Evolutionary conservation across 176 grass and related monocot genomes (phyloP).

Genomic region (Carex pumila): DNA sequence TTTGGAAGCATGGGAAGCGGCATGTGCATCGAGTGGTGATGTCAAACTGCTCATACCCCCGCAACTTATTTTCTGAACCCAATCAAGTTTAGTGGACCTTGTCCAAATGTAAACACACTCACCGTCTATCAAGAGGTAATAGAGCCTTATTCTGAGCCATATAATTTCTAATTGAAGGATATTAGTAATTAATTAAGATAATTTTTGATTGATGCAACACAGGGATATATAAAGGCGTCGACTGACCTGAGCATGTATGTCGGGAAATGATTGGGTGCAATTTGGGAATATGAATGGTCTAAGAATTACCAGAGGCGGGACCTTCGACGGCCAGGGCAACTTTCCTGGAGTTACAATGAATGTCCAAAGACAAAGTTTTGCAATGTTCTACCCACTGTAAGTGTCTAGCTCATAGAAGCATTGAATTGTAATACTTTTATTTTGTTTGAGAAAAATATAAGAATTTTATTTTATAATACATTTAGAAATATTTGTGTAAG

Average conservation of each 20-base stretch:
- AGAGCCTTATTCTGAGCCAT: background rate
- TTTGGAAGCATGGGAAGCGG: constrained; percentile 41
- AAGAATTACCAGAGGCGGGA: constrained; percentile 37
- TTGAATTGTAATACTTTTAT: background rate
- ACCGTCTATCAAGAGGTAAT: constrained; percentile 48
- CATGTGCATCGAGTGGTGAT: constrained; percentile 25
- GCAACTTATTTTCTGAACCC: constrained; percentile 32
- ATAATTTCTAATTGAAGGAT: background rate
- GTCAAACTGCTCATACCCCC: constrained; percentile 32
- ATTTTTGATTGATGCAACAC: background rate
- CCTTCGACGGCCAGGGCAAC: constrained; percentile 58
- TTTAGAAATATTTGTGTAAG: background rate
- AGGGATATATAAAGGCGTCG: constrained; percentile 36
- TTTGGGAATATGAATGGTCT: constrained; percentile 39
- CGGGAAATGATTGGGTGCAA: constrained; percentile 51
- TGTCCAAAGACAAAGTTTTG: constrained; percentile 53
- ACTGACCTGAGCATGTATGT: constrained; percentile 41
- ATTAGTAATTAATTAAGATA: background rate
- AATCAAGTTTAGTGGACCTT: constrained; percentile 44
- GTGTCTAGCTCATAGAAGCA: background rate
- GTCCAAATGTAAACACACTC: constrained; percentile 27
- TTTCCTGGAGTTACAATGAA: constrained; percentile 53
- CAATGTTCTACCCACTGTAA: constrained; percentile 64
- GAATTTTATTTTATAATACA: background rate
- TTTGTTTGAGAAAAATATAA: background rate